Base-by-base conservation (phyloP, 2,329 filamentous ascomycete genomes). In the Plectosphaerella sp. region DNA sequence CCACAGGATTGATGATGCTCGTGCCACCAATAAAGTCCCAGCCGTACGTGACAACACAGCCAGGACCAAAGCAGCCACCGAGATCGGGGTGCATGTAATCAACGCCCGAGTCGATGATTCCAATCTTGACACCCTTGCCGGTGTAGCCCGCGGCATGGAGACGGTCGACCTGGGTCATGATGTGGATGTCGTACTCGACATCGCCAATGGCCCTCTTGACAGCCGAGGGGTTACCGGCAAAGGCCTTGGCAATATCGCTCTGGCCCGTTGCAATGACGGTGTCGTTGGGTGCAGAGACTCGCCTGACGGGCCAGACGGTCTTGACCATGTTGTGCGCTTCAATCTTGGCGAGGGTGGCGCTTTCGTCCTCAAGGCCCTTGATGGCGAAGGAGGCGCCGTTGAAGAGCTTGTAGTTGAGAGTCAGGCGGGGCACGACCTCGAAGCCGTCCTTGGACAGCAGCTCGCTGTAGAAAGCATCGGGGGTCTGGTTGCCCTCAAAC, bases 1-100 rank as follows among this genome's bases (percentile, higher is more conserved):
- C 72, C 0, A 61, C 57, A 6, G 68, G 68, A 3, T 52, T 48
- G 39, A 52, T 57, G 24, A 64, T 5, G 59, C 61, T 67, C 36
- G 67, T 64, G 49, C 77, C 72, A 5, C 73, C 75, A 8, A 73
- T 67, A 48, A 79, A 66, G 51, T 79, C 76, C 52, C 70, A 73
- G 3, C 78, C 77, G 53, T 70, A 71, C 7, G 67, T 65, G 12
- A 81, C 69, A 25, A 77, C 66, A 56, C 70, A 78, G 0, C 74
- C 76, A 15, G 67, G 58, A 2, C 78, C 78, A 54, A 80, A 80
- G 48, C 77, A 75, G 4, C 76, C 77, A 12, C 78, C 78, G 2
- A 82, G 70, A 8, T 75, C 74, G 12, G 76, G 75, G 53, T 78
- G 77, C 9, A 60, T 67, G 59, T 80, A 80, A 58, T 81, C 78